Evolutionary conservation across 1,284 basidiomycete genomes (phyloP).

Genomic region (Trichosporon sp.): DNA sequence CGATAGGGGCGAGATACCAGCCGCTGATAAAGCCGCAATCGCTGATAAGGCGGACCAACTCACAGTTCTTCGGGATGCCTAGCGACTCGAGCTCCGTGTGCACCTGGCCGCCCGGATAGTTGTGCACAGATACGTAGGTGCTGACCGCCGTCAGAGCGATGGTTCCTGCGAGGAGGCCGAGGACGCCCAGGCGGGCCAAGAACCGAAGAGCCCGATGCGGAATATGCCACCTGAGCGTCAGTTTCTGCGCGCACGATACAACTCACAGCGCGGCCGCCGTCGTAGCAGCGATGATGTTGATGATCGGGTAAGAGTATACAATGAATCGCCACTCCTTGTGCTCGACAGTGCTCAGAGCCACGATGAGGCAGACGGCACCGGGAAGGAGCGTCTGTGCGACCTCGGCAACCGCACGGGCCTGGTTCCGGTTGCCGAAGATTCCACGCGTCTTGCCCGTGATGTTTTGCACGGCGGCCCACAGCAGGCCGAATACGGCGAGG

Average conservation of each 20-base stretch:
- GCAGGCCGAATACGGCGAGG: constrained; percentile 57
- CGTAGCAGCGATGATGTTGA: constrained; percentile 74
- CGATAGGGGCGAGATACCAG: neutral
- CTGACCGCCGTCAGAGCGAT: constrained; percentile 55
- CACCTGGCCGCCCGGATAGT: constrained; percentile 88
- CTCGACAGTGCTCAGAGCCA: constrained; percentile 66
- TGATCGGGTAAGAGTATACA: constrained; percentile 74
- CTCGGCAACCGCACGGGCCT: constrained; percentile 18
- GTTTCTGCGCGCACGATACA: neutral
- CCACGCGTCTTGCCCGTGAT: neutral
- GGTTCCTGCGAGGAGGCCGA: constrained; percentile 56
- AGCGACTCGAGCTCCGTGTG: constrained; percentile 60
- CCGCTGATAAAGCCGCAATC: neutral
- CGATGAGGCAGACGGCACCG: constrained; percentile 59
- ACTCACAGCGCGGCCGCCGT: constrained; percentile 46
- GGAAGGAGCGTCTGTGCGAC: constrained; percentile 32
- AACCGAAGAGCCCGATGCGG: neutral
- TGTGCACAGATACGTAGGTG: constrained; percentile 61
- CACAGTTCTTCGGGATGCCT: constrained; percentile 22
- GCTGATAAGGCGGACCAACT: neutral
- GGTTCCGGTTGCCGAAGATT: constrained; percentile 7
- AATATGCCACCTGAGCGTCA: constrained; percentile 19
- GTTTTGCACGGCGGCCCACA: constrained; percentile 30
- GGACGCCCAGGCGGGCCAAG: constrained; percentile 40
- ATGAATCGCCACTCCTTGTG: constrained; percentile 87